Evolutionary conservation across 2,329 filamentous ascomycete species (phyloP), one percentile per base, ranked within the genome.

Genomic region (Phialophora expanda): DNA sequence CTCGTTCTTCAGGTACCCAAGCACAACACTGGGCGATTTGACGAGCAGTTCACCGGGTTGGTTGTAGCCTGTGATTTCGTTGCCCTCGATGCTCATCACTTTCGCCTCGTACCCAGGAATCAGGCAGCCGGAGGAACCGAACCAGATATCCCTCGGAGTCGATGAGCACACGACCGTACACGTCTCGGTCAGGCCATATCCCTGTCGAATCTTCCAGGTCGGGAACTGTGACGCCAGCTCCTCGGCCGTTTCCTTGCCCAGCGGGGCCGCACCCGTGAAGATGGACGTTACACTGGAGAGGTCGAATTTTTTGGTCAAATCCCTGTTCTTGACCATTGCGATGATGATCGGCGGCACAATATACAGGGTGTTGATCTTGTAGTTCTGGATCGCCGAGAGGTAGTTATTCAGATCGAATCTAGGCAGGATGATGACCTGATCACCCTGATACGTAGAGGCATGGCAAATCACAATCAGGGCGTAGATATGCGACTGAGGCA

Each of bases 1-100:
- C 53, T 90, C 88, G 74, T 97, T 96, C 79, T 96, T 90, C 61
- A 96, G 80, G 72, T 97, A 97, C 0, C 93, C 93, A 0, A 97
- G 78, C 0, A 90, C 88, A 0, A 96, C 86, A 0, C 89, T 88
- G 0, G 92, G 93, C 0, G 87, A 87, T 75, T 92, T 90, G 24
- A 96, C 85, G 20, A 91, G 83, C 14, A 97, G 84, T 77, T 97
- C 93, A 41, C 93, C 93, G 0, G 89, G 90, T 54, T 87, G 86
- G 67, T 94, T 87, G 71, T 90, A 88, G 7, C 81, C 84, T 0
- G 85, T 89, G 62, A 95, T 84, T 74, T 95, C 91, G 5, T 82
- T 80, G 1, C 90, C 91, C 66, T 93, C 89, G 0, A 82, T 76
- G 4, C 85, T 86, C 20, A 96, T 77, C 3, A 96, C 79, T 72